Evolutionary conservation across 78 protist species (phyloP), one percentile per base, ranked within the genome.

Genomic region (Andalucia godoyi): DNA sequence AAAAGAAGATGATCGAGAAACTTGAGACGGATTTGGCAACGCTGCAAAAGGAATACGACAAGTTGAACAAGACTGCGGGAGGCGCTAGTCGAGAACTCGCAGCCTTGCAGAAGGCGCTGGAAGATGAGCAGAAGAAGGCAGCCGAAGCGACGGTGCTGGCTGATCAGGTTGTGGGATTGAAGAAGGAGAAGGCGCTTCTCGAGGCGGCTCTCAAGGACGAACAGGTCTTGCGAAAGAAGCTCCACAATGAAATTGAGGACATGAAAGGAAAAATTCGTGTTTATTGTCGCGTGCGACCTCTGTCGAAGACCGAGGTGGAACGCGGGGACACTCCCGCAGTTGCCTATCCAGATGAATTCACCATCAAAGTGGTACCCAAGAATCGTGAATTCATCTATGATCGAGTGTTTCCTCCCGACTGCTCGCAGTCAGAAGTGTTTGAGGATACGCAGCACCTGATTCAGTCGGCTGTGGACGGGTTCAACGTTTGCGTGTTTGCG

Each of bases 401-500:
- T 34, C 40, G 51, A 34, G 66, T 66, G 40, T 76, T 67, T 30
- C 13, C 18, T 7, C 68, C 47, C 66, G 37, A 3, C 29, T 0
- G 66, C 0, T 25, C 85, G 43, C 86, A 80, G 67, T 70, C 7
- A 32, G 65, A 30, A 6, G 81, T 80, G 49, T 80, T 47, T 41
- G 60, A 36, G 51, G 86, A 80, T 43, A 54, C 46, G 43, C 52
- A 60, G 43, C 59, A 52, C 21, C 36, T 78, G 38, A 66, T 84
- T 29, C 65, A 60, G 27, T 66, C 81, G 0, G 85, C 79, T 18
- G 50, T 80, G 33, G 85, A 79, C 50, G 90, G 90, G 0, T 74
- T 74, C 68, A 78, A 84, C 66, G 77, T 71, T 4, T 78, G 85
- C 70, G 51, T 84, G 66, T 84, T 84, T 34, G 90, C 90, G 2